A percentile compares a stretch with the other conserved stretches of the same genome.
These are phyloP conservation scores for Hypoxylon sp. DNA, from an alignment of 2,329 filamentous ascomycete species.

Conservation along the genomic window DNA sequence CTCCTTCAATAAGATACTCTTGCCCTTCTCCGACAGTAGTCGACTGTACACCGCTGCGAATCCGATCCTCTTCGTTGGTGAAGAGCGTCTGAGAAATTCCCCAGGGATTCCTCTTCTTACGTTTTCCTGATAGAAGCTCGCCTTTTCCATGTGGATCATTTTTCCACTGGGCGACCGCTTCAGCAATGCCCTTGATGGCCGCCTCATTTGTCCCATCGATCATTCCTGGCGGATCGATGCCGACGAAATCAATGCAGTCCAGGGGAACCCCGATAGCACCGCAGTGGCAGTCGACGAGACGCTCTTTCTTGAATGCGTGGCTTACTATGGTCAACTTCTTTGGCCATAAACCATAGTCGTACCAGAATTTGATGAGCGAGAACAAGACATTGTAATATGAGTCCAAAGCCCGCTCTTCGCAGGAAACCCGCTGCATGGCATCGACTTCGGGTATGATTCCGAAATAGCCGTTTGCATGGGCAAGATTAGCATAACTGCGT, in stretches of 20 bases:
- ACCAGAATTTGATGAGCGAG: slow-evolving; percentile 72
- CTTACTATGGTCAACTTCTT: slow-evolving; percentile 73
- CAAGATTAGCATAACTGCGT: slow-evolving; percentile 72
- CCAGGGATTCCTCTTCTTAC: slow-evolving; percentile 66
- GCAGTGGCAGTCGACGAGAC: slow-evolving; percentile 76
- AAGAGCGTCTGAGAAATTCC: slow-evolving; percentile 62
- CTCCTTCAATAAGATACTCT: slow-evolving; percentile 60
- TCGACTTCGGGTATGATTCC: slow-evolving; percentile 52
- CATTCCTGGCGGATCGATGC: slow-evolving; percentile 74
- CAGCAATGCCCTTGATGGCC: slow-evolving; percentile 60
- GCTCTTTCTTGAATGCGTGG: slow-evolving; percentile 76
- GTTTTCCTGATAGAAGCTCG: slow-evolving; percentile 62
- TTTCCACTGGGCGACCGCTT: slow-evolving; percentile 65
- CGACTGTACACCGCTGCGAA: slow-evolving; percentile 58
- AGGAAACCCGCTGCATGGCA: slow-evolving; percentile 60
- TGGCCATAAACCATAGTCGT: slow-evolving; percentile 69
- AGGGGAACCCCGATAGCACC: slow-evolving; percentile 70
- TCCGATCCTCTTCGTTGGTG: slow-evolving; percentile 52
- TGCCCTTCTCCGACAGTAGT: slow-evolving; percentile 52
- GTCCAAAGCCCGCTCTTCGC: slow-evolving; percentile 83
- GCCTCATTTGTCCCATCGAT: slow-evolving; percentile 55
- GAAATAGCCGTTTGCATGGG: slow-evolving; percentile 64
- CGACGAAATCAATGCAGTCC: slow-evolving; percentile 66
- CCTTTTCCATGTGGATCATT: slow-evolving; percentile 68
- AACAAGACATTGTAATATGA: slow-evolving; percentile 89